Evolutionary conservation across 1,284 basidiomycete species (phyloP).

Genomic region (Ustilago sp.): DNA sequence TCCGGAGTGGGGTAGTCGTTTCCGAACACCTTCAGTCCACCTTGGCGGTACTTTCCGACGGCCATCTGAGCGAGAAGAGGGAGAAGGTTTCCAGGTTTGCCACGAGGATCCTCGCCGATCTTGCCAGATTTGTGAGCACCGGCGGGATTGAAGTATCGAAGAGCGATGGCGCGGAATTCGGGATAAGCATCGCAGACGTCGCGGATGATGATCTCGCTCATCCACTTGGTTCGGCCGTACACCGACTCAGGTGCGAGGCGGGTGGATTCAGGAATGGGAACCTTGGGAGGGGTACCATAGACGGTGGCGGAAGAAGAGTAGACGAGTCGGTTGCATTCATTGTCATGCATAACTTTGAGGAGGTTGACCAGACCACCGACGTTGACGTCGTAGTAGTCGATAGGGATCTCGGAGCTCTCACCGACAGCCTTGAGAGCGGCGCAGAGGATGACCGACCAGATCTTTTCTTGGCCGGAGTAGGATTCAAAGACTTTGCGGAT

Average conservation of each 20-base stretch:
- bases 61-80: constrained; percentile 97
- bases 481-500: constrained; percentile 59
- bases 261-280: constrained; percentile 95
- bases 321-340: constrained; percentile 85
- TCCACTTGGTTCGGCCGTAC: constrained; percentile 95
- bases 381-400: constrained; percentile 73
- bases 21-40: constrained; percentile 90
- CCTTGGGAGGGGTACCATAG: constrained; percentile 90
- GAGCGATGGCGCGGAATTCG: constrained; percentile 82
- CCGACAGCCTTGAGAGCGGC: constrained; percentile 98
- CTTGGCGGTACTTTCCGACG: constrained; percentile 84
- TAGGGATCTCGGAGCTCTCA: constrained; percentile 92
- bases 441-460: constrained; percentile 96
- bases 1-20: constrained; percentile 97
- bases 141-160: constrained; percentile 97
- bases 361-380: constrained; percentile 65
- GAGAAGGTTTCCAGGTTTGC: constrained; percentile 93
- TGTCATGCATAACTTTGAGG: constrained; percentile 78
- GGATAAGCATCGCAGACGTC: constrained; percentile 86
- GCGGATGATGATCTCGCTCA: constrained; percentile 90
- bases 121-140: constrained; percentile 94
- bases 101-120: constrained; percentile 95
- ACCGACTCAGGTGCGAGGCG: constrained; percentile 89
- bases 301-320: constrained; percentile 99
- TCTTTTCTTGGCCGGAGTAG: constrained; percentile 70